Conservation (phyloP, 805 yeast species). For the Candida odintsovae region DNA sequence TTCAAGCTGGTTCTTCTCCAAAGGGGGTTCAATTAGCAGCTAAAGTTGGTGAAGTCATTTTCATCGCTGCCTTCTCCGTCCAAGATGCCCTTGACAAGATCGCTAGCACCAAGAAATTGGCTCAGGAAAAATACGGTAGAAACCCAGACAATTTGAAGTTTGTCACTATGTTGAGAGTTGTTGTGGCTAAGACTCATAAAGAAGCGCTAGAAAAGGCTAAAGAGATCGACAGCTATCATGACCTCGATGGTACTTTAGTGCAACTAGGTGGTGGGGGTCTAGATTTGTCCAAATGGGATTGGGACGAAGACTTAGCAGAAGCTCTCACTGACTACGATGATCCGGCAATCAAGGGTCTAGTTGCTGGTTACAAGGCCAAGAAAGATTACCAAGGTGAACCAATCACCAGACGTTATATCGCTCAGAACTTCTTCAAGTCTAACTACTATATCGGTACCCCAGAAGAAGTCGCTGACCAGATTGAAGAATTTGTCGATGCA, state of each 20-base stretch:
- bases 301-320: conserved; percentile 36
- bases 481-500: conserved; percentile 34
- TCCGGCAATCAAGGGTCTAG: conserved; percentile 30
- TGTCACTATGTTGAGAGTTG: conserved; percentile 31
- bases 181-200: conserved; percentile 34
- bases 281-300: conserved; percentile 37
- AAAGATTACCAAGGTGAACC: conserved; percentile 20
- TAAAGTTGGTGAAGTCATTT: conserved; percentile 39
- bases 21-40: conserved; percentile 39
- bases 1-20: conserved; percentile 42
- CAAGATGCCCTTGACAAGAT: conserved; percentile 26
- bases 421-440: conserved; percentile 20
- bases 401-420: conserved; percentile 27
- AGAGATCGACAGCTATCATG: conserved; percentile 29
- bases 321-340: conserved; percentile 21
- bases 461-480: conserved; percentile 34
- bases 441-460: conserved; percentile 31
- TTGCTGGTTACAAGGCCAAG: conserved; percentile 22
- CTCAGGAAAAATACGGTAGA: conserved; percentile 30
- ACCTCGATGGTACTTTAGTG: conserved; percentile 36
- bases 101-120: conserved; percentile 28
- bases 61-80: conserved; percentile 31
- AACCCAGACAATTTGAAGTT: conserved; percentile 36
- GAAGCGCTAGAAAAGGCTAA: conserved; percentile 34
- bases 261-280: conserved; percentile 42